A percentile compares a stretch with the other conserved stretches of the same genome.
Evolutionary conservation across 768 basidiomycete species (phyloP).

Genomic region (Tricholoma bakamatsutake): DNA sequence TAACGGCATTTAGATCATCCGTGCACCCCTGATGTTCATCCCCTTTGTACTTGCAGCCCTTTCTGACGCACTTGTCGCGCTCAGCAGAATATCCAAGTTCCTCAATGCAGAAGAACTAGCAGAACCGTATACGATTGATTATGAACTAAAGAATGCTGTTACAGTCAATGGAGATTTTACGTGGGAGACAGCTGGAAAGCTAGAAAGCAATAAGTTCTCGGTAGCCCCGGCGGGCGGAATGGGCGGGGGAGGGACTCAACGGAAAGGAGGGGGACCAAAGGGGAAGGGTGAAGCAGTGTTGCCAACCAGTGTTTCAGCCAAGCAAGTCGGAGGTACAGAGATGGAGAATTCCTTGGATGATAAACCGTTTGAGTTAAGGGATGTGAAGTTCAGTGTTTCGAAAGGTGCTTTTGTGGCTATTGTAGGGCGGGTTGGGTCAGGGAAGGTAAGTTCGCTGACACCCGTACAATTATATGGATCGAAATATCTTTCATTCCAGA

Average conservation of each 20-base stretch:
- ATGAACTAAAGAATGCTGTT: conserved; percentile 31
- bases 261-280: conserved; percentile 12
- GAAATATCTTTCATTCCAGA: conserved; percentile 27
- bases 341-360: conserved; percentile 25
- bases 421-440: conserved; percentile 71
- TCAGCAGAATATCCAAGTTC: conserved; percentile 42
- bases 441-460: conserved; percentile 40
- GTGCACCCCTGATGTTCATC: conserved; percentile 50
- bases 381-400: conserved; percentile 40
- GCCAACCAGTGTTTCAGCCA: conserved; percentile 14
- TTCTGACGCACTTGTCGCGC: conserved; percentile 45
- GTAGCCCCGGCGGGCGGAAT: conserved; percentile 9
- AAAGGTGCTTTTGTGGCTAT: conserved; percentile 63
- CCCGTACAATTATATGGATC: neutral
- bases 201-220: conserved; percentile 9
- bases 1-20: conserved; percentile 41
- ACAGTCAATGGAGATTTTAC: conserved; percentile 44
- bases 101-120: conserved; percentile 50
- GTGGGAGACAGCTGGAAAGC: conserved; percentile 37
- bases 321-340: conserved; percentile 11
- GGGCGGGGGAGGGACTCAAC: conserved; percentile 11
- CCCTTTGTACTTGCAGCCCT: conserved; percentile 46
- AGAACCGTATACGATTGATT: conserved; percentile 40
- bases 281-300: conserved; percentile 16
- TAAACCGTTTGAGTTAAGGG: conserved; percentile 45